Base-by-base conservation (phyloP, 177 flowering plant species). In the Tripterygium wilfordii region DNA sequence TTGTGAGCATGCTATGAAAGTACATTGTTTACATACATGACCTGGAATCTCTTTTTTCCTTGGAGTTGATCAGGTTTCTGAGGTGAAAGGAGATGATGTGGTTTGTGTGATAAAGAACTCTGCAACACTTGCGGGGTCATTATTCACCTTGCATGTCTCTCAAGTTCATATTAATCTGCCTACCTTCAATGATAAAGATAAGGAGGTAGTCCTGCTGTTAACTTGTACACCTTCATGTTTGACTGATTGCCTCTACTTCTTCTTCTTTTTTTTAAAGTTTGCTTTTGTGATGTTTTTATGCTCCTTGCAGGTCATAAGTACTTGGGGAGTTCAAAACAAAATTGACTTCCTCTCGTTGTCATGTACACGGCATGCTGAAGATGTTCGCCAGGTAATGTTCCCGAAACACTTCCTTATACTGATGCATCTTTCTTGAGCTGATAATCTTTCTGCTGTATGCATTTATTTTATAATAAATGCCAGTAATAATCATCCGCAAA, bases 121-220 rank as follows among this genome's bases (percentile, higher is more conserved):
- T 49, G 96, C 96, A 33, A 86, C 95, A 37, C 59, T 92, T 64
- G 58, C 82, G 48, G 94, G 96, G 10, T 63, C 94, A 40, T 54
- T 86, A 61, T 92, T 82, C 67, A 92, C 96, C 5, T 47, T 92
- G 70, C 98, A 92, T 66, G 77, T 60, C 43, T 80, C 94, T 51
- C 96, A 92, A 78, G 66, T 88, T 49, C 96, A 27, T 53, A 88
- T 92, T 61, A 85, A 79, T 36, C 52, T 86, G 62, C 99, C 97
- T 36, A 92, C 99, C n/a, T 79, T 92, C 18, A 57, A 94, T 47
- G 96, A 82, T n/a, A 68, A 80, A 54, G 98, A 92, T 62, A 92
- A 88, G 76, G 73, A 92, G 75, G 98, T 89, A 56, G 65, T 60
- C 9, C 8, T 38, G 4, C 31, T 12, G 35, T 27, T 32, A 3